Conservation (phyloP, 1,284 basidiomycete species). For the Cryptococcus sp. region DNA sequence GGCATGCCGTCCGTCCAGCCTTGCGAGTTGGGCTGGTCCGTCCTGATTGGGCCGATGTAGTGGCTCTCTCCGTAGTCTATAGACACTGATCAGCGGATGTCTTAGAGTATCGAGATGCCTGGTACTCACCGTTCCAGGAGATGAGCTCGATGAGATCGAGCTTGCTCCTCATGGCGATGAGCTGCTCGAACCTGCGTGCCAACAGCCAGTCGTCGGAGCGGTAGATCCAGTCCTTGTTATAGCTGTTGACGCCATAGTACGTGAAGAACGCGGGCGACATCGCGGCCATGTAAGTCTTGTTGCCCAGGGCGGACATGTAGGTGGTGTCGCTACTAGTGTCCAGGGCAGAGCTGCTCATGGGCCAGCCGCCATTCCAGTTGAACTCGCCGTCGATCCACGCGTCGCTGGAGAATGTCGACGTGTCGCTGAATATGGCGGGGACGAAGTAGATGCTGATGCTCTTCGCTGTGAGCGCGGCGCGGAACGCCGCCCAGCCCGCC, state of each 20-base stretch:
- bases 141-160: constrained; percentile 47
- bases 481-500: constrained; percentile 41
- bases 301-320: constrained; percentile 38
- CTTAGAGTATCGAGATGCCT: not conserved
- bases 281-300: constrained; percentile 51
- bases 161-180: constrained; percentile 41
- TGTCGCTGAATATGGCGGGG: constrained; percentile 50
- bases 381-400: constrained; percentile 53
- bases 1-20: constrained; percentile 50
- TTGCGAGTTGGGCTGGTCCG: constrained; percentile 46
- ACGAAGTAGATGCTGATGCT: constrained; percentile 44
- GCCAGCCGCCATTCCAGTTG: constrained; percentile 57
- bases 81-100: not conserved
- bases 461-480: constrained; percentile 15
- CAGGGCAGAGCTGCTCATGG: constrained; percentile 41
- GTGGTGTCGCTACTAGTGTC: constrained; percentile 29
- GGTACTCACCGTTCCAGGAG: constrained; percentile 48
- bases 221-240: constrained; percentile 54
- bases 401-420: constrained; percentile 27
- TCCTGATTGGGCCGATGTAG: constrained; percentile 52
- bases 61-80: constrained; percentile 54
- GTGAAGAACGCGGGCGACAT: constrained; percentile 53
- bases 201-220: constrained; percentile 49
- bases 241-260: constrained; percentile 44
- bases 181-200: constrained; percentile 47